phyloP scores from a whole-genome alignment of 352 stramenopile genomes.

The Halophytophthora polymorphica region DNA sequence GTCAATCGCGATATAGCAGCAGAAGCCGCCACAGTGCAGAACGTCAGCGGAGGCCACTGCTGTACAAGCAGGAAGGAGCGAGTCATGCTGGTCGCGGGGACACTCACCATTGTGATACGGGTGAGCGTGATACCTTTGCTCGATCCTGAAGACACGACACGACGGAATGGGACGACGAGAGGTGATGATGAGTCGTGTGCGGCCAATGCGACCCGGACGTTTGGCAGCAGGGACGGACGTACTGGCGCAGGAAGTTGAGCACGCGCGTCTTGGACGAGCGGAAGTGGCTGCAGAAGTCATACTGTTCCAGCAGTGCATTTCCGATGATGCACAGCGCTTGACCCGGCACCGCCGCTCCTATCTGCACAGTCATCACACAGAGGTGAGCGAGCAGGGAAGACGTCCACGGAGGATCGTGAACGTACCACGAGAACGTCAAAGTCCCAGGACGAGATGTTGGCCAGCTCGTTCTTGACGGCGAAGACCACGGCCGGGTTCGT shows the following conservation, averaged over 20 bases:
- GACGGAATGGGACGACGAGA: not conserved
- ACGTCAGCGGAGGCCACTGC: conserved; percentile 5
- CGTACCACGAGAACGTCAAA: conserved; percentile 70
- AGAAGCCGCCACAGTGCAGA: not conserved
- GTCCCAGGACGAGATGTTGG: conserved; percentile 55
- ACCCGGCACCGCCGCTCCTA: conserved; percentile 45
- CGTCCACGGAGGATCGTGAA: too few relatives aligned
- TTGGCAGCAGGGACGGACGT: conserved; percentile 14
- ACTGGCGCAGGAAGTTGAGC: conserved; percentile 64
- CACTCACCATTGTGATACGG: conserved; percentile 77
- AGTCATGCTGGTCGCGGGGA: conserved; percentile 1
- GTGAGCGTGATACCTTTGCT: conserved; percentile 61
- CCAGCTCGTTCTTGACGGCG: conserved; percentile 49
- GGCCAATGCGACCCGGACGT: too few relatives aligned
- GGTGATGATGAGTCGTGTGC: too few relatives aligned
- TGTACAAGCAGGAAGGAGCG: not conserved
- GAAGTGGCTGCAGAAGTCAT: conserved; percentile 64
- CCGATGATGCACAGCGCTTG: conserved; percentile 70
- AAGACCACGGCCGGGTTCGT: conserved; percentile 39
- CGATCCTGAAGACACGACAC: conserved; percentile 27
- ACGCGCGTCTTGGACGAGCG: conserved; percentile 46
- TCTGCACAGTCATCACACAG: too few relatives aligned
- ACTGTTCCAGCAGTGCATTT: conserved; percentile 71
- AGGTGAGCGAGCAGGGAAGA: too few relatives aligned
- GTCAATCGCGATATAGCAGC: conserved; percentile 1